Evolutionary conservation across 129 eudicot species (phyloP).

Genomic region (Smallanthus sonchifolius): DNA sequence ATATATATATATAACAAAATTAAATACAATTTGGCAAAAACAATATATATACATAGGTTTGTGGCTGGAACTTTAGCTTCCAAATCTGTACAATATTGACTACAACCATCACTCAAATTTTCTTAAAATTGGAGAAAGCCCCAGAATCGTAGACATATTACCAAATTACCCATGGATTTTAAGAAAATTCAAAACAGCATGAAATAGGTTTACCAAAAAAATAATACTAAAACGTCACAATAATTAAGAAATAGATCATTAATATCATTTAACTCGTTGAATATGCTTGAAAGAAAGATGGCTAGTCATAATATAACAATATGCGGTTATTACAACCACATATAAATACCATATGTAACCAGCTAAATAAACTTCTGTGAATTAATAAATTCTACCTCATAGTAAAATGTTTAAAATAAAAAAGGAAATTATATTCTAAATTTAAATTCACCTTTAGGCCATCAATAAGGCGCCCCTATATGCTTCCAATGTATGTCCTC

Average conservation of each 20-base stretch:
- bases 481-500: constrained; percentile 95
- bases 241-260: not conserved
- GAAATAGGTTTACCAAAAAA: no score
- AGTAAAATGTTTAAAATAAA: not conserved
- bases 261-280: not conserved
- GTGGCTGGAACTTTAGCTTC: not conserved
- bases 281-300: not conserved
- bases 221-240: not conserved
- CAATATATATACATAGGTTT: no score
- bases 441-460: constrained; percentile 64
- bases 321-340: not conserved
- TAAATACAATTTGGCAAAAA: no score
- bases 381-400: not conserved
- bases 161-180: not conserved
- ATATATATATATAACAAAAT: no score
- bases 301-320: not conserved
- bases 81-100: not conserved
- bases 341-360: not conserved
- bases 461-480: constrained; percentile 98
- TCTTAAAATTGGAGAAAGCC: not conserved
- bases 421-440: not conserved
- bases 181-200: not conserved
- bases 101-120: not conserved
- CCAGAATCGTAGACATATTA: not conserved
- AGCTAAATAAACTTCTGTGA: not conserved